Evolutionary conservation across 2,329 filamentous ascomycete genomes (phyloP).

Genomic region (Colletotrichum sp.): DNA sequence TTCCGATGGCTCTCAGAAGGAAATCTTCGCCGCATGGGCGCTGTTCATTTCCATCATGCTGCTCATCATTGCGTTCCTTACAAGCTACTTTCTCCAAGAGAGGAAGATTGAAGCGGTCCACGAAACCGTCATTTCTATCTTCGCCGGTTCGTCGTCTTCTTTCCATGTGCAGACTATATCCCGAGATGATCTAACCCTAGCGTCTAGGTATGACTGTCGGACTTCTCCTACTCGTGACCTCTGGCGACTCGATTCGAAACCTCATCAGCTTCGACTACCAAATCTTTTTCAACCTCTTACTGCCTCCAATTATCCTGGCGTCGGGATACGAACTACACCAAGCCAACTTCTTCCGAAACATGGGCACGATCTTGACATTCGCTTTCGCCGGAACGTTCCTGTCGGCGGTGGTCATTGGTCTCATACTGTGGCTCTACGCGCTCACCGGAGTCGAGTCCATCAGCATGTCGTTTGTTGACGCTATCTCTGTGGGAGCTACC

Average conservation of each 20-base stretch:
- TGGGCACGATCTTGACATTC: conserved; percentile 96
- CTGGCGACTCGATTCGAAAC: conserved; percentile 83
- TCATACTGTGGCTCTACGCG: conserved; percentile 89
- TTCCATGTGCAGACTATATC: neutral
- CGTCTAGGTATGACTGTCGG: conserved; percentile 89
- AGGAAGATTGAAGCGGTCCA: conserved; percentile 97
- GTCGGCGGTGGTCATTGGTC: conserved; percentile 90
- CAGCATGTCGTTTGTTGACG: conserved; percentile 89
- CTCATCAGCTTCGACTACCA: conserved; percentile 98
- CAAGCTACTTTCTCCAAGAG: conserved; percentile 95
- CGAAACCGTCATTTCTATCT: conserved; percentile 98
- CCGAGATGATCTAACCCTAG: neutral
- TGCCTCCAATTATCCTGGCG: conserved; percentile 97
- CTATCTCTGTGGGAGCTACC: conserved; percentile 94
- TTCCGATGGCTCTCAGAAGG: conserved; percentile 66
- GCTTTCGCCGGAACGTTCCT: conserved; percentile 97
- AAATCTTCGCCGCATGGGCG: conserved; percentile 95
- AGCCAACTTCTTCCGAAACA: conserved; percentile 98
- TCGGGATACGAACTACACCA: conserved; percentile 98
- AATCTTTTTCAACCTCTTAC: conserved; percentile 98
- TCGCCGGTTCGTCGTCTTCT: conserved; percentile 70
- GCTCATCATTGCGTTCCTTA: conserved; percentile 93
- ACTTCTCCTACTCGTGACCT: conserved; percentile 81
- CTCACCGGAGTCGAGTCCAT: conserved; percentile 85
- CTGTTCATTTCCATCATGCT: conserved; percentile 96